A percentile compares a stretch with the other conserved stretches of the same genome.
Conservation (phyloP, 163 green algal genomes). For the Coccomyxa subellipsoidea region DNA sequence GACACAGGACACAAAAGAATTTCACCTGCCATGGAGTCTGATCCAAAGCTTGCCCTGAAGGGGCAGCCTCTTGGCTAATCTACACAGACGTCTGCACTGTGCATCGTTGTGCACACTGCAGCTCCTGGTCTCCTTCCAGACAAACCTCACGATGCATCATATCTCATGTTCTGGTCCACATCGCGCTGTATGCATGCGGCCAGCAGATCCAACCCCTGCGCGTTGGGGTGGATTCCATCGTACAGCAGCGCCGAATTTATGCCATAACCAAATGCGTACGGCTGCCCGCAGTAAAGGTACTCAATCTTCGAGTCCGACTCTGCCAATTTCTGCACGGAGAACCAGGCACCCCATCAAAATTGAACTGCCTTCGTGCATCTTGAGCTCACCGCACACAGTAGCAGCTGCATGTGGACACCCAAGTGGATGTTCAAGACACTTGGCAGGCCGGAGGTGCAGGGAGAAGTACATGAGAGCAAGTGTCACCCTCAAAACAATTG, state of each 20-base stretch:
- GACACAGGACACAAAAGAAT: too few species aligned
- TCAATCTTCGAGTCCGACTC: background rate
- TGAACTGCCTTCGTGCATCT: background rate
- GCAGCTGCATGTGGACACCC: too few species aligned
- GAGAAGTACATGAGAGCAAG: too few species aligned
- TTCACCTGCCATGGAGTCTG: too few species aligned
- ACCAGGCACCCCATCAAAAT: background rate
- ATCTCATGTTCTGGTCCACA: background rate
- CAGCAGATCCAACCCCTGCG: slow-evolving; percentile 20
- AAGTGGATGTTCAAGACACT: too few species aligned
- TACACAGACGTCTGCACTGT: background rate
- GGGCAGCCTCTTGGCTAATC: too few species aligned
- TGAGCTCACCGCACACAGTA: background rate
- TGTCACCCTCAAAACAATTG: too few species aligned
- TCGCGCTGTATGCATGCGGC: slow-evolving; percentile 18
- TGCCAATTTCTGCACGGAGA: background rate
- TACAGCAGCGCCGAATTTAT: slow-evolving; percentile 13
- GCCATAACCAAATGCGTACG: background rate
- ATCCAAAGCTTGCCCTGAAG: too few species aligned
- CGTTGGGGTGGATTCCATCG: slow-evolving; percentile 27
- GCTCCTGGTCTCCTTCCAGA: background rate
- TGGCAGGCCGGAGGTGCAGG: too few species aligned
- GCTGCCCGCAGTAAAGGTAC: slow-evolving; percentile 1
- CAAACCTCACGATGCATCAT: background rate
- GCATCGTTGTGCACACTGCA: background rate